Evolutionary conservation across 2,329 filamentous ascomycete genomes (phyloP).

Genomic region (Sclerotinia spermophila): DNA sequence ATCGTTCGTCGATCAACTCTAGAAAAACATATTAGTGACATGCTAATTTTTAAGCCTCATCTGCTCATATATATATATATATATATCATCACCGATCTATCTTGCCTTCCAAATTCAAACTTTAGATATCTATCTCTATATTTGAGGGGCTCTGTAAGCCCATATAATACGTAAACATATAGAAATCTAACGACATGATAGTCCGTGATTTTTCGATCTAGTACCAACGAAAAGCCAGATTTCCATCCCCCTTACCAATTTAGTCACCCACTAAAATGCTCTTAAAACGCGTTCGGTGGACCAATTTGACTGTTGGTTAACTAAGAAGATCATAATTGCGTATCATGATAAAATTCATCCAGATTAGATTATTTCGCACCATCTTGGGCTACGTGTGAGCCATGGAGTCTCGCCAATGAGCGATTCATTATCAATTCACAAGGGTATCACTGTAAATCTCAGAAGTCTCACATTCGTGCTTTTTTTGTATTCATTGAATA

Average conservation of each 20-base stretch:
- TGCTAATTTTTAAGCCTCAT: background rate
- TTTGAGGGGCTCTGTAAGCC: background rate
- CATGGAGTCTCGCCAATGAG: no score
- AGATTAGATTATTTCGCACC: rapidly evolving
- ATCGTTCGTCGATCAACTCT: background rate
- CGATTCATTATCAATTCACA: background rate
- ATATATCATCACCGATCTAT: background rate
- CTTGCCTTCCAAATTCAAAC: background rate
- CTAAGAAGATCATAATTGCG: no score
- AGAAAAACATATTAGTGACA: background rate
- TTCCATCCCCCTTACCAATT: background rate
- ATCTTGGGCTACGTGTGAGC: rapidly evolving
- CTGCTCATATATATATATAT: background rate
- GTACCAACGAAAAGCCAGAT: background rate
- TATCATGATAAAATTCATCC: background rate
- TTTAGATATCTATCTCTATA: background rate
- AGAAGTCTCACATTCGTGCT: background rate
- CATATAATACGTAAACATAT: no score
- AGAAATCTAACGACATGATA: background rate
- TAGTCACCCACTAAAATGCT: background rate
- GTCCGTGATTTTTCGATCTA: background rate
- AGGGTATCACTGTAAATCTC: background rate
- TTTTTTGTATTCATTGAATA: background rate
- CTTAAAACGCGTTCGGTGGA: no score
- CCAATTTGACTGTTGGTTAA: no score